Evolutionary conservation across 1,139 yeast species (phyloP), one percentile per base, ranked within the genome.

Genomic region (Pichia sp.): DNA sequence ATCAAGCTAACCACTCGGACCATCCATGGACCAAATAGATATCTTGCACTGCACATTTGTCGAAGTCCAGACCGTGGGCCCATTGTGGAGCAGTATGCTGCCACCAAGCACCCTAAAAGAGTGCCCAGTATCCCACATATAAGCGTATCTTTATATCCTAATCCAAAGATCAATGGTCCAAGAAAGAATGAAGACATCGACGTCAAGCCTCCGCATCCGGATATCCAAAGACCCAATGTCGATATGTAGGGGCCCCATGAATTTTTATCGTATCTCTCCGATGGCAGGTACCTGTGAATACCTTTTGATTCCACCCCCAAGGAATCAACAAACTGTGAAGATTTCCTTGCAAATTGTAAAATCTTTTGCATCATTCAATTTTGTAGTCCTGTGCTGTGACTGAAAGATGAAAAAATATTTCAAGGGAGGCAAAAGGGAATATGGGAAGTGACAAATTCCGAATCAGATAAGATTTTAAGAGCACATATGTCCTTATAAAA

Each of bases 31-130:
- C 96, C 96, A 67, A 87, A 88, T 49, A 87, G 72, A 64, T 79
- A 87, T 57, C 95, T 75, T 0, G 92, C 86, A 23, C 89, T 78
- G 8, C 88, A 92, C 90, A 89, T 87, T 67, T 88, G 95, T 62
- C 96, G 75, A 59, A 92, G 80, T 0, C 96, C 96, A 0, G 95
- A 86, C 57, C 88, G 76, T 1, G 96, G 95, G 1, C 96, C 96
- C 90, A 88, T 83, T 10, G 82, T 77, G 4, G 95, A 78, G 65
- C 92, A 87, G 66, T 87, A 88, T 0, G 90, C 93, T 1, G 96
- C 95, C 26, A 87, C 74, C 11, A 78, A 70, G 64, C 93, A 84
- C 0, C 96, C 96, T 6, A 86, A 61, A 31, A 81, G 68, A 57
- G 80, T 79, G 0, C 90, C 89, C 4, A 82, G 64, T 26, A 85